These are phyloP conservation scores for Talaromyces funiculosus DNA, from an alignment of 2,329 filamentous ascomycete genomes.

Conservation along the genomic window DNA sequence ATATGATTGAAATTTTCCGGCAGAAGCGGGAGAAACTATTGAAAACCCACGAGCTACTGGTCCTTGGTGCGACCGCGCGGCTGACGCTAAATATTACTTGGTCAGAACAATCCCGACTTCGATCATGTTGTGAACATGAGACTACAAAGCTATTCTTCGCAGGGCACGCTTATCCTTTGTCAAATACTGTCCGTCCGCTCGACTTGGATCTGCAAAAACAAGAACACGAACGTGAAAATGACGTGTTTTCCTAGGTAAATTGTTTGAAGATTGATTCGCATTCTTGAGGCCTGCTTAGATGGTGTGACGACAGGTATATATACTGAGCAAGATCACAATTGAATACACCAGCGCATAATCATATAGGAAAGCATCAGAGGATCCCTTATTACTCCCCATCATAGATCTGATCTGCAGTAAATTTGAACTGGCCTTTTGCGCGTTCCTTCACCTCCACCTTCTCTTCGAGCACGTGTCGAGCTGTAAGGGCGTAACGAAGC, in stretches of 20 bases:
- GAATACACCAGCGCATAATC: too few species aligned
- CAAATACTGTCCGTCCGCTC: background rate
- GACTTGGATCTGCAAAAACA: background rate
- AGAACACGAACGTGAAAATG: background rate
- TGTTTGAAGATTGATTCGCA: background rate
- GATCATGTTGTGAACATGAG: too few species aligned
- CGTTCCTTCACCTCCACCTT: conserved; percentile 19
- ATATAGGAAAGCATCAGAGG: background rate
- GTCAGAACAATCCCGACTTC: background rate
- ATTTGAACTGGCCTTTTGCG: conserved; percentile 25
- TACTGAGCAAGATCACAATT: background rate
- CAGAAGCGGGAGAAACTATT: background rate
- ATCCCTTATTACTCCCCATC: conserved; percentile 22
- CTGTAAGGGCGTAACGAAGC: conserved; percentile 33
- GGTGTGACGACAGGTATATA: too few species aligned
- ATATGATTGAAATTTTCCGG: too few species aligned
- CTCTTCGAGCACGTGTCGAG: conserved; percentile 29
- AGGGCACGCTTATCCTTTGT: background rate
- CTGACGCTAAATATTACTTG: background rate
- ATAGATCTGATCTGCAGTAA: conserved; percentile 25
- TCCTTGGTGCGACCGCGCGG: background rate
- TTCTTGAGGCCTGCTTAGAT: too few species aligned
- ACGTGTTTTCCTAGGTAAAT: background rate
- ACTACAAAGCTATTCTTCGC: background rate
- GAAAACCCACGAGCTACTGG: background rate